phyloP scores from a whole-genome alignment of 306 rosid genomes.

The Ochetophila trinervis region DNA sequence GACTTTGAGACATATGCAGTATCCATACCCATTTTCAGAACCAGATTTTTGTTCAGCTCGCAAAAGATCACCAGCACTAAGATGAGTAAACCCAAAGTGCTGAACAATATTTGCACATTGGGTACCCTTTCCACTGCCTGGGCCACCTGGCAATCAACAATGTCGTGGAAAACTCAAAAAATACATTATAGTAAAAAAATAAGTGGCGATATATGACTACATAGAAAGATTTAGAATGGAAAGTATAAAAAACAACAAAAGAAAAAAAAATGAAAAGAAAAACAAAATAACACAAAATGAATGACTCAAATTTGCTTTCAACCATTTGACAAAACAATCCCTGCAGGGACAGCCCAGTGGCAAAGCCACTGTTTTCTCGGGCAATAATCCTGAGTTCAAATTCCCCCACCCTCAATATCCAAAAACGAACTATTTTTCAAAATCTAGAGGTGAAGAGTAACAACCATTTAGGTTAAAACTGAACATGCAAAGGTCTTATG shows the following conservation, averaged over 20 bases:
- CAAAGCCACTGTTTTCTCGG: too few species aligned
- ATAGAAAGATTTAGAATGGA: not conserved
- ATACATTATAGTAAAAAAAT: not conserved
- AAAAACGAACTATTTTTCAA: not conserved
- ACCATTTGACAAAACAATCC: not conserved
- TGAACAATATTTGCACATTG: constrained; percentile 82
- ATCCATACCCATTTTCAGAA: constrained; percentile 85
- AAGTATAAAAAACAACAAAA: not conserved
- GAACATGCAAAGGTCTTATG: not conserved
- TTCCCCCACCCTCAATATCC: too few species aligned
- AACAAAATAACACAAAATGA: too few species aligned
- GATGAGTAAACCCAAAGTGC: constrained; percentile 80
- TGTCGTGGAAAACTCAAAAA: constrained; percentile 26
- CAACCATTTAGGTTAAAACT: not conserved
- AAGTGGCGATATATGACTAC: not conserved
- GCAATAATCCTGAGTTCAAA: too few species aligned
- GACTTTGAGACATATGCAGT: not conserved
- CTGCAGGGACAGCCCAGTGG: too few species aligned
- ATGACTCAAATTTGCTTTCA: not conserved
- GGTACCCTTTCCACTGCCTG: constrained; percentile 98
- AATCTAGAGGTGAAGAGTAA: not conserved
- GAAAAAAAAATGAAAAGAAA: too few species aligned
- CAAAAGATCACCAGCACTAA: constrained; percentile 99
- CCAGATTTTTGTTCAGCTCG: constrained; percentile 95
- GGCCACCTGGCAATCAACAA: constrained; percentile 70